phyloP scores from a whole-genome alignment of 441 rosid species.

The Populus tomentosa region DNA sequence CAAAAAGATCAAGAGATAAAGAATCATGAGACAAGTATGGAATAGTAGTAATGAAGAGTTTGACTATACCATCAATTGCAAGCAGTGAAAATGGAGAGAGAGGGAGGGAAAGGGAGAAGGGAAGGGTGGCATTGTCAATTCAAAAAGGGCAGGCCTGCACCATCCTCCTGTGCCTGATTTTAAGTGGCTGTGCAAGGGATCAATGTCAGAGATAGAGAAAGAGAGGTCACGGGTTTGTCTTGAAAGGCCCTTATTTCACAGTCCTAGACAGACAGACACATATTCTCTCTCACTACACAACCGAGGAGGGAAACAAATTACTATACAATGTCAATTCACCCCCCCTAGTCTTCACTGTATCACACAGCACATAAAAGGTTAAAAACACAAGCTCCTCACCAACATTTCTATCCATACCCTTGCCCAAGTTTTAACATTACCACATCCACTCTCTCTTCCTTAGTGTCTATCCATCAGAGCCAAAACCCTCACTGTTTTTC shows the following conservation, averaged over 20 bases:
- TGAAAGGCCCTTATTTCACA: slow-evolving; percentile 65
- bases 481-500: slow-evolving; percentile 1
- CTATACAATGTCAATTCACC: neutral
- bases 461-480: slow-evolving; percentile 21
- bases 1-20: neutral
- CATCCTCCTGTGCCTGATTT: slow-evolving; percentile 31
- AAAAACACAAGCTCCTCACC: slow-evolving; percentile 10
- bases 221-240: slow-evolving; percentile 95
- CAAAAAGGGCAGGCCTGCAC: slow-evolving; percentile 16
- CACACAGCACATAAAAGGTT: slow-evolving; percentile 16
- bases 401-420: slow-evolving; percentile 30
- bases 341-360: neutral
- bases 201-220: slow-evolving; percentile 46
- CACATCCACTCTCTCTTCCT: neutral
- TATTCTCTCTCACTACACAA: slow-evolving; percentile 57
- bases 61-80: slow-evolving; percentile 11
- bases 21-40: neutral
- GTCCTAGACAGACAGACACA: slow-evolving; percentile 69
- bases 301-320: slow-evolving; percentile 35
- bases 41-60: slow-evolving; percentile 2
- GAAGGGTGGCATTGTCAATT: slow-evolving; percentile 34
- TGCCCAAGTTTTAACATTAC: neutral
- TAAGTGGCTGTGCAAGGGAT: slow-evolving; percentile 71
- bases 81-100: neutral
- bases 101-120: neutral